These are phyloP conservation scores for Komagataella pseudopastoris DNA, from an alignment of 805 yeast genomes.

Conservation along the genomic window DNA sequence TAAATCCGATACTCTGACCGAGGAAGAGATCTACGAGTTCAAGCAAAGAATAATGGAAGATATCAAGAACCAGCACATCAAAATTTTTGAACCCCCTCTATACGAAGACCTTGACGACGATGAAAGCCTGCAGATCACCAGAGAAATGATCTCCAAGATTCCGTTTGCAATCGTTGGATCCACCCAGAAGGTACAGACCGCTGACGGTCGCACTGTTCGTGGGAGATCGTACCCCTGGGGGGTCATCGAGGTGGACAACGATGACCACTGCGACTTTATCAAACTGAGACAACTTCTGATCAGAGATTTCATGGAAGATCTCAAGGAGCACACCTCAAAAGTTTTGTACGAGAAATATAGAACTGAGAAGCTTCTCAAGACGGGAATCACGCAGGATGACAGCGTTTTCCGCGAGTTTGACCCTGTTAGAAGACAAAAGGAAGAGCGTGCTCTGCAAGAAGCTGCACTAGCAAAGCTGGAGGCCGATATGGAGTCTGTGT, in stretches of 20 bases:
- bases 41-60: conserved; percentile 71
- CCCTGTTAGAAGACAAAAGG: conserved; percentile 85
- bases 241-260: conserved; percentile 87
- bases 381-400: conserved; percentile 90
- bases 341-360: conserved; percentile 80
- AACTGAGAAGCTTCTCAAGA: conserved; percentile 58
- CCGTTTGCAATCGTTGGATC: conserved; percentile 97
- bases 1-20: conserved; percentile 85
- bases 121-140: conserved; percentile 56
- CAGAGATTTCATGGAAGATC: conserved; percentile 86
- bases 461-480: conserved; percentile 90
- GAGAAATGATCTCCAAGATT: conserved; percentile 51
- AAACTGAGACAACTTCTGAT: conserved; percentile 79
- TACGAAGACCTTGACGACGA: conserved; percentile 77
- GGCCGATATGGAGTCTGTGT: conserved; percentile 90
- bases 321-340: conserved; percentile 73
- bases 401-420: conserved; percentile 90
- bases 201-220: conserved; percentile 71
- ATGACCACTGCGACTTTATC: conserved; percentile 84
- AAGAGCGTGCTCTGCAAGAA: conserved; percentile 86
- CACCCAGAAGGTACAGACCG: conserved; percentile 49
- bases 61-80: conserved; percentile 58
- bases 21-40: conserved; percentile 67
- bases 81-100: conserved; percentile 62
- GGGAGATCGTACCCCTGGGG: conserved; percentile 98